These are phyloP conservation scores for Quercus parvula DNA, from an alignment of 306 rosid species.

Conservation along the genomic window DNA sequence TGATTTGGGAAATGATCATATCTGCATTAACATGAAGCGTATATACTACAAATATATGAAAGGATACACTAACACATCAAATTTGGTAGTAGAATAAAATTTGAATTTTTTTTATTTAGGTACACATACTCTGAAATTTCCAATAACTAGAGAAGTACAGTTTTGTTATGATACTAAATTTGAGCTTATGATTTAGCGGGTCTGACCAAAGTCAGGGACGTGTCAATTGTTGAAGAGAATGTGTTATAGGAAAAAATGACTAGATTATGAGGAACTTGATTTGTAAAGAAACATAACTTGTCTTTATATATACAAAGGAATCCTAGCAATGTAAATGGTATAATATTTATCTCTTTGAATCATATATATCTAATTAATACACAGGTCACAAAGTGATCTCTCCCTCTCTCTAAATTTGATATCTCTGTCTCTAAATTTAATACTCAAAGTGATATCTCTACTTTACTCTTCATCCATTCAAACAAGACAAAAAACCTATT, in stretches of 20 bases:
- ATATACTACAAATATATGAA: background rate
- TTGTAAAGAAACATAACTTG: slow-evolving; percentile 3
- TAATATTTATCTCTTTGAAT: too few species aligned
- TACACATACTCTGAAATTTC: slow-evolving; percentile 19
- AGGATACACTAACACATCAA: background rate
- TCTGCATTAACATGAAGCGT: background rate
- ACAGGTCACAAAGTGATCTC: background rate
- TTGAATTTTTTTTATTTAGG: background rate
- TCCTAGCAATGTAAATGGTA: background rate
- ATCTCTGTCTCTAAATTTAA: too few species aligned
- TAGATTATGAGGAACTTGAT: background rate
- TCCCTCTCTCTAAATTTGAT: too few species aligned
- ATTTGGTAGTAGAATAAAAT: background rate
- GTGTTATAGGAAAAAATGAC: slow-evolving; percentile 26
- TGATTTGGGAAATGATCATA: background rate
- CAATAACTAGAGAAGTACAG: slow-evolving; percentile 1
- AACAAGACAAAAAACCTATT: too few species aligned
- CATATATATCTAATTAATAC: background rate
- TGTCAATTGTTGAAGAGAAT: slow-evolving; percentile 30
- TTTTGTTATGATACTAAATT: slow-evolving; percentile 7
- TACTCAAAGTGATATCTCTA: too few species aligned
- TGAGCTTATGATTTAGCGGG: slow-evolving; percentile 24
- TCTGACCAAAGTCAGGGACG: slow-evolving; percentile 29
- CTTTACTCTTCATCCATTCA: too few species aligned
- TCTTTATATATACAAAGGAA: background rate